phyloP scores from a whole-genome alignment of 2,329 filamentous ascomycete genomes.

The Ceratocystis diversiconidia region DNA sequence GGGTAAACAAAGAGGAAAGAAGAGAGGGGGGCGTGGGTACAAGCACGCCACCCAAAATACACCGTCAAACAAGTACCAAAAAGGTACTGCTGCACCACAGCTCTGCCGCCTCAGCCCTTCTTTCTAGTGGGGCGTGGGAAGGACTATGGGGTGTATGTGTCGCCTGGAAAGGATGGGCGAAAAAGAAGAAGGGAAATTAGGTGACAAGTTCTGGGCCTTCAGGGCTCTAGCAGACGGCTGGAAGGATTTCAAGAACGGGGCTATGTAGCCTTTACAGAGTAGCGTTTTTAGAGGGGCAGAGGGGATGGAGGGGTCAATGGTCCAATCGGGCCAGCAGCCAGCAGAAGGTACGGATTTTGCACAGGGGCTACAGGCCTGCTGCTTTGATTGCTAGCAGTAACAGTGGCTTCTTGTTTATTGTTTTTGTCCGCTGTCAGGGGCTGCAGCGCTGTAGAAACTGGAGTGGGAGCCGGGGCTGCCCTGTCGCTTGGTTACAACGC shows the following conservation, averaged over 20 bases:
- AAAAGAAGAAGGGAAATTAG: constrained; percentile 13
- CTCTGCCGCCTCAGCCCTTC: neutral
- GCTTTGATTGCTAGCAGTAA: no score
- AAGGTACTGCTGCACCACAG: neutral
- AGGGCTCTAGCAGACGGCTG: neutral
- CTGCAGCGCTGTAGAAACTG: neutral
- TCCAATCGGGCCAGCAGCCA: neutral
- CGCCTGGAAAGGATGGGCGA: neutral
- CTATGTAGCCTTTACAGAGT: neutral
- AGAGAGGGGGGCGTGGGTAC: neutral
- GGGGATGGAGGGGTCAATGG: no score
- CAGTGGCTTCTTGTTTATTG: neutral
- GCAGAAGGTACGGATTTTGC: neutral
- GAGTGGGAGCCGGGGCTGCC: neutral
- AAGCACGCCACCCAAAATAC: neutral
- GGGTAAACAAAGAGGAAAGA: neutral
- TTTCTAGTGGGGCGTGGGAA: neutral
- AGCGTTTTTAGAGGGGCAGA: neutral
- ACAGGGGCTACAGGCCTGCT: no score
- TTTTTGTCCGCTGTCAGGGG: neutral
- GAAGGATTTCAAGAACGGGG: neutral
- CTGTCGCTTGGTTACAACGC: neutral
- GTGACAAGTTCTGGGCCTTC: constrained; percentile 17
- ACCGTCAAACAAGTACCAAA: neutral
- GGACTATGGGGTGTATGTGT: neutral